Base-by-base conservation (phyloP, 2,329 filamentous ascomycete genomes). In the Coniochaeta pulveracea region DNA sequence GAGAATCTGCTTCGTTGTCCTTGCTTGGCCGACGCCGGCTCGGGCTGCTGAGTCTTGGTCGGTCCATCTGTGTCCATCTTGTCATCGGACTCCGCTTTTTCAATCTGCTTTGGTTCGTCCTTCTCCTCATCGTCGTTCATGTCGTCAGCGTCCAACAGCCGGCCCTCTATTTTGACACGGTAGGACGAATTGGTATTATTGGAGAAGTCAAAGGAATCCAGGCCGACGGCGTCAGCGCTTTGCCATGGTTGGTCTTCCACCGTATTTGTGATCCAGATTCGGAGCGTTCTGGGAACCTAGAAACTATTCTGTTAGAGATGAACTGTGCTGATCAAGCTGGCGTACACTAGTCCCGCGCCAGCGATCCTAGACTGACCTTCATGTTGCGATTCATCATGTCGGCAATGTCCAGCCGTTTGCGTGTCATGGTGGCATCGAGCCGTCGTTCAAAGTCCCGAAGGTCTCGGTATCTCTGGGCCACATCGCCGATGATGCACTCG, bases 211-310 rank as follows among this genome's bases (percentile, higher is more conserved):
- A 91, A 91, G 22, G 73, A 74, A 51, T 89, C 79, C 9, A 79
- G 70, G 39, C 79, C 78, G 39, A 80, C 63, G 25, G 64, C 66
- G 45, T 68, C 73, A 24, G 67, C 70, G 18, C 18, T 19, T 58
- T 98, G 91, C 91, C 91, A 96, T 19, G 82, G 79, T 59, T 98
- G 91, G 50, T 91, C 85, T 55, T 95, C 85, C 21, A 80, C 85
- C 1, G 86, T 94, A 57, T 98, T 98, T 48, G 78, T 88, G 48
- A 98, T 79, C 86, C 86, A 96, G 42, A 98, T 73, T 40, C 89
- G 81, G 56, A 98, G 66, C 3, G 85, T 93, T 50, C 80, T 83
- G 56, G 80, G n/a, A n/a, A n/a, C n/a, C n/a, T n/a, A n/a, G n/a
- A n/a, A n/a, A n/a, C n/a, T n/a, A n/a, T n/a, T n/a, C n/a, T n/a